Conservation (phyloP, 768 basidiomycete genomes). For the Tricholoma terreum region DNA sequence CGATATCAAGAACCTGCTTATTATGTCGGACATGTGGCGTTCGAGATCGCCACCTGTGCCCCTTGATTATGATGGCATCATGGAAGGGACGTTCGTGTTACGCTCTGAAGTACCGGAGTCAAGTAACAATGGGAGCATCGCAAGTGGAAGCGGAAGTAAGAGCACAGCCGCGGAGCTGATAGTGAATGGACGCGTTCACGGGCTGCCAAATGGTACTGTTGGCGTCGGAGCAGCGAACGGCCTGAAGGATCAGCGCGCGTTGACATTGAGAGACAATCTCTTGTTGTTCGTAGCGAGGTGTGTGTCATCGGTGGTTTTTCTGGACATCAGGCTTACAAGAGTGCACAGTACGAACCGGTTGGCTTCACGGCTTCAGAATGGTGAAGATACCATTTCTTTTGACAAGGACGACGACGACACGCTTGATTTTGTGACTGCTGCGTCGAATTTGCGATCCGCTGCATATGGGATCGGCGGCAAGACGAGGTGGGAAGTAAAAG, state of each 20-base stretch:
- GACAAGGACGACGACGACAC: constrained; percentile 99
- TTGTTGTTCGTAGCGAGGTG: constrained; percentile 85
- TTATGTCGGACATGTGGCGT: constrained; percentile 98
- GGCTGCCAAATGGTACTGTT: constrained; percentile 22
- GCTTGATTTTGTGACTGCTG: constrained; percentile 93
- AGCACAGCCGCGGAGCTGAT: constrained; percentile 2
- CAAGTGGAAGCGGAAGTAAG: constrained; percentile 2
- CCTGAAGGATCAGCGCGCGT: constrained; percentile 78
- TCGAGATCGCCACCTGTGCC: constrained; percentile 83
- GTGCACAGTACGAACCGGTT: constrained; percentile 70
- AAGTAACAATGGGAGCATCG: constrained; percentile 11
- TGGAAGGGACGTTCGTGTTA: constrained; percentile 56
- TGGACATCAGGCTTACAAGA: neutral
- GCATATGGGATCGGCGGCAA: constrained; percentile 88
- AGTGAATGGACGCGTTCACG: constrained; percentile 17
- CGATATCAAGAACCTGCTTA: constrained; percentile 85
- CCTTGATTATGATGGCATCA: constrained; percentile 76
- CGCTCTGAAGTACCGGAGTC: constrained; percentile 21
- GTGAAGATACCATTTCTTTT: constrained; percentile 76
- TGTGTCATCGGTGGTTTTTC: neutral
- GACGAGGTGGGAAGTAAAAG: constrained; percentile 97
- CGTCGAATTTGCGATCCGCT: constrained; percentile 86
- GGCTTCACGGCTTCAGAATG: constrained; percentile 59
- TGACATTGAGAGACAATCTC: constrained; percentile 79
- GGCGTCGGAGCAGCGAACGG: constrained; percentile 22